Conservation (phyloP, 139 green algal species). For the Coelastrella sp. region DNA sequence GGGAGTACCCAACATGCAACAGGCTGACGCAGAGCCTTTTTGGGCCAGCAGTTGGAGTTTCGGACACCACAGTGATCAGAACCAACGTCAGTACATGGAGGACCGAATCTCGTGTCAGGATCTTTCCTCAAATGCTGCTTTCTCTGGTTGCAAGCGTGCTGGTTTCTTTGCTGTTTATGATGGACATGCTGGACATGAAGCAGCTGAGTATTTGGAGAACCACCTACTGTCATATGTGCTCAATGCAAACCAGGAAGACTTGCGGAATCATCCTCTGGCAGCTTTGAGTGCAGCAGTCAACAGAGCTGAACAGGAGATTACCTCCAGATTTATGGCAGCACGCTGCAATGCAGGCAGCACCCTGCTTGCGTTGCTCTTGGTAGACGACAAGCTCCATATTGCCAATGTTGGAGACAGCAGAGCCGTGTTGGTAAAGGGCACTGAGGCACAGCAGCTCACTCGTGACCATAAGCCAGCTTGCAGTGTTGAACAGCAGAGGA, state of each 20-base stretch:
- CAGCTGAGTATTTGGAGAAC: conserved; percentile 48
- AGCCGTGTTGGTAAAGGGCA: conserved; percentile 50
- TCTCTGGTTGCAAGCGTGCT: conserved; percentile 34
- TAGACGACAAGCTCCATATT: conserved; percentile 53
- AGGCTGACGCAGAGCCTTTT: conserved; percentile 4
- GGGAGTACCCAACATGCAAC: neutral
- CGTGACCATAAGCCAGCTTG: conserved; percentile 57
- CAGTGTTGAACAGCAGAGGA: conserved; percentile 34
- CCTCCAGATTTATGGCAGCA: neutral
- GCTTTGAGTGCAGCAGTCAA: conserved; percentile 18
- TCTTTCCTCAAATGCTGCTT: neutral
- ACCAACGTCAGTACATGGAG: conserved; percentile 44
- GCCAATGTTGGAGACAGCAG: conserved; percentile 69
- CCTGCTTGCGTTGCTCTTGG: conserved; percentile 56
- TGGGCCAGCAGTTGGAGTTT: conserved; percentile 13
- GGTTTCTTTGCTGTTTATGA: conserved; percentile 51
- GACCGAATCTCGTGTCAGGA: conserved; percentile 30
- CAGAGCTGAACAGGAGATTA: conserved; percentile 43
- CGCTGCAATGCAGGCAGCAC: conserved; percentile 52
- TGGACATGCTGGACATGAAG: conserved; percentile 47
- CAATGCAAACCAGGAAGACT: neutral
- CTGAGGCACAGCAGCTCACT: conserved; percentile 50
- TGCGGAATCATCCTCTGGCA: neutral
- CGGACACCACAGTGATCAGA: conserved; percentile 39
- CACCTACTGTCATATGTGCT: conserved; percentile 48